Conservation (phyloP, 768 basidiomycete species). For the Suillus hirtellus region DNA sequence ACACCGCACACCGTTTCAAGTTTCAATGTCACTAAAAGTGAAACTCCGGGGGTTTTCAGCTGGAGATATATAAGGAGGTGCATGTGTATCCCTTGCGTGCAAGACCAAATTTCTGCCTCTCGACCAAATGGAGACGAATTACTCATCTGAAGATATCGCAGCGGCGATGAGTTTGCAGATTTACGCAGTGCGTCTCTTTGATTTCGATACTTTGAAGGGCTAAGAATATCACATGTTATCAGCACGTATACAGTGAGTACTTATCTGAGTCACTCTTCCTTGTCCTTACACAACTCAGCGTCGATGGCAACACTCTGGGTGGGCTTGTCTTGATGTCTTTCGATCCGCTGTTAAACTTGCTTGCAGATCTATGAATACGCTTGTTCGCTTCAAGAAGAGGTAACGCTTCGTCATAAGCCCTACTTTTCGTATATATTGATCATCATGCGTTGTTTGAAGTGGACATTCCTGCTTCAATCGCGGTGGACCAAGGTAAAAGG, state of each 20-base stretch:
- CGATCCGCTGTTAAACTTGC: neutral
- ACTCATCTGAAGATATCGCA: neutral
- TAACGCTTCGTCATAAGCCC: neutral
- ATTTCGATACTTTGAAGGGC: neutral
- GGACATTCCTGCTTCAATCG: conserved; percentile 7
- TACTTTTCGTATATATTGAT: neutral
- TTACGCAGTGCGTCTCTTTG: neutral
- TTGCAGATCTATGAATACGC: neutral
- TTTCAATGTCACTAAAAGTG: neutral
- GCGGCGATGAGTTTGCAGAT: neutral
- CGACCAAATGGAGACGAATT: neutral
- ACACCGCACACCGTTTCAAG: neutral
- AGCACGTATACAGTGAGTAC: conserved; percentile 1
- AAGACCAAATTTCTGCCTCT: neutral
- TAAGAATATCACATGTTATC: neutral
- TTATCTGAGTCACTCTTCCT: neutral
- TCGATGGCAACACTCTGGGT: conserved; percentile 2
- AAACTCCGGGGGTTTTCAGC: neutral
- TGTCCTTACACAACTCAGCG: neutral
- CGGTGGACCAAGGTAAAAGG: conserved; percentile 4
- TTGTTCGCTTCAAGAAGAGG: neutral
- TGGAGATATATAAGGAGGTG: neutral
- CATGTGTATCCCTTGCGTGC: neutral
- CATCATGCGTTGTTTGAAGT: neutral
- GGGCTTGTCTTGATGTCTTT: neutral